phyloP scores from a whole-genome alignment of 2,329 filamentous ascomycete genomes.

The Colletotrichum sp. region DNA sequence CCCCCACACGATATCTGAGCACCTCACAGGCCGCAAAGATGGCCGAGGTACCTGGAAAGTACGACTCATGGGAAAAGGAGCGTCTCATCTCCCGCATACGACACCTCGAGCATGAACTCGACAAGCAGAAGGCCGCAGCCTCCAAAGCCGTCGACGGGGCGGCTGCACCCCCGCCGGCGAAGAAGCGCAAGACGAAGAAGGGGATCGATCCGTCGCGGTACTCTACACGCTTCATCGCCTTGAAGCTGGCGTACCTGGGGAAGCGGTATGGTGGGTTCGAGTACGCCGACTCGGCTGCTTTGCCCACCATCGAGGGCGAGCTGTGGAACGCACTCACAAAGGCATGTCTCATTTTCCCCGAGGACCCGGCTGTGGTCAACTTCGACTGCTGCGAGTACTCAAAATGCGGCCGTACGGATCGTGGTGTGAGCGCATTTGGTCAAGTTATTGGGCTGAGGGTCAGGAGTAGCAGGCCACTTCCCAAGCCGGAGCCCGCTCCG shows the following conservation, averaged over 20 bases:
- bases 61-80: slow-evolving; percentile 71
- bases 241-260: slow-evolving; percentile 94
- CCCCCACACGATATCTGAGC: neutral
- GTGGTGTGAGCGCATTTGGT: slow-evolving; percentile 94
- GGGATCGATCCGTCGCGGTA: slow-evolving; percentile 82
- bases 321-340: slow-evolving; percentile 90
- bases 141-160: slow-evolving; percentile 10
- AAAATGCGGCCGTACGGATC: slow-evolving; percentile 93
- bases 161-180: slow-evolving; percentile 22
- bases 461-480: slow-evolving; percentile 75
- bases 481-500: slow-evolving; percentile 24
- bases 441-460: slow-evolving; percentile 89
- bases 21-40: slow-evolving; percentile 12
- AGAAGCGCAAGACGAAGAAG: slow-evolving; percentile 40
- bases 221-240: slow-evolving; percentile 80
- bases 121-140: slow-evolving; percentile 43
- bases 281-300: slow-evolving; percentile 73
- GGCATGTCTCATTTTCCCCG: slow-evolving; percentile 79
- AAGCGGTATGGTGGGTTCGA: slow-evolving; percentile 93
- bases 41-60: slow-evolving; percentile 42
- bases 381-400: slow-evolving; percentile 90
- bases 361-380: slow-evolving; percentile 67
- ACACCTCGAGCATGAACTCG: slow-evolving; percentile 70
- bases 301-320: slow-evolving; percentile 90
- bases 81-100: slow-evolving; percentile 72